Conservation (phyloP, 768 basidiomycete genomes). For the Trametes cinnabarina region DNA sequence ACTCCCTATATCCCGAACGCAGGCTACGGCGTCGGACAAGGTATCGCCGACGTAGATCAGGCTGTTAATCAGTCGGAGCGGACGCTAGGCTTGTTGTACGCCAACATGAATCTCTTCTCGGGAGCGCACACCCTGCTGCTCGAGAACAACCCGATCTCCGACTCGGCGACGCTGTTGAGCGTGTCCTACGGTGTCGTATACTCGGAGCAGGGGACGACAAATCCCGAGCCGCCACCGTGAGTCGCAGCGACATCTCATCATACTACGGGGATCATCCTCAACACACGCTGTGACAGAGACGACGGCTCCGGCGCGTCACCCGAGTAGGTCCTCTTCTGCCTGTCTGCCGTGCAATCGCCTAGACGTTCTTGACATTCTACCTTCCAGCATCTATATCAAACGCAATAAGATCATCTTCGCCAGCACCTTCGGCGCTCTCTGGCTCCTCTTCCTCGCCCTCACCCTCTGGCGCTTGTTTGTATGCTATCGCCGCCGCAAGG, state of each 20-base stretch:
- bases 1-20: constrained; percentile 8
- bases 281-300: not conserved
- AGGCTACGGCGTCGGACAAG: not conserved
- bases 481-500: not conserved
- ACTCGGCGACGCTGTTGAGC: not conserved
- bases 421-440: constrained; percentile 1
- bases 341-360: not conserved
- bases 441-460: constrained; percentile 7
- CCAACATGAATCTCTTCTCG: not conserved
- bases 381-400: not conserved
- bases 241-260: no score
- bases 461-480: constrained; percentile 1
- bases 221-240: no score
- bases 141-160: constrained; percentile 14
- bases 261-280: no score
- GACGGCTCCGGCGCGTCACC: not conserved
- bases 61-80: not conserved
- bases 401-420: constrained; percentile 1
- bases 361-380: no score
- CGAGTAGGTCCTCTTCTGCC: not conserved
- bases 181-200: not conserved
- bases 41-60: not conserved
- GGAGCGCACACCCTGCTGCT: constrained; percentile 4
- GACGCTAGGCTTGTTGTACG: constrained; percentile 6
- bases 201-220: not conserved